Conservation (phyloP, 2,329 filamentous ascomycete genomes). For the Macroventuria anomochaeta region DNA sequence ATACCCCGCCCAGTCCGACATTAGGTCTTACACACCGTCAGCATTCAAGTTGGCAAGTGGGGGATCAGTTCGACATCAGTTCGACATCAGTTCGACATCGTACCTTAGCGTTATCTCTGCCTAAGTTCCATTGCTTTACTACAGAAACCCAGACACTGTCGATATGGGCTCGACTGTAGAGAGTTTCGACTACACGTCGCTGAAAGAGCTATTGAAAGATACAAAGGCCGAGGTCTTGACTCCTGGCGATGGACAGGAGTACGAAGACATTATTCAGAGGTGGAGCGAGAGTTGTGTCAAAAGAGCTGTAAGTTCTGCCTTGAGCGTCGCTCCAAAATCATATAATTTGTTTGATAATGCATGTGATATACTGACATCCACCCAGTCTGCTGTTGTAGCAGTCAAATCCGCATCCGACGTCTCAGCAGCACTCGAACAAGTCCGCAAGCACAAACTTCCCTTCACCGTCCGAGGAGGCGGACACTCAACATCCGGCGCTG, state of each 20-base stretch:
- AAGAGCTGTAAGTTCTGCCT: conserved; percentile 18
- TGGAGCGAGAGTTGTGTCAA: conserved; percentile 25
- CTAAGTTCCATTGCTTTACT: neutral
- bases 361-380: neutral
- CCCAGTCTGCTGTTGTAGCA: conserved; percentile 6
- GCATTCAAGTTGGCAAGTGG: neutral
- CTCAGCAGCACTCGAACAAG: conserved; percentile 31
- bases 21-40: neutral
- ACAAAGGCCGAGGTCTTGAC: conserved; percentile 18
- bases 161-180: conserved; percentile 19
- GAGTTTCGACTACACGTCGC: conserved; percentile 25
- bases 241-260: conserved; percentile 19
- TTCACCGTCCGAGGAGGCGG: conserved; percentile 63
- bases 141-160: neutral
- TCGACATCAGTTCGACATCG: too few relatives aligned
- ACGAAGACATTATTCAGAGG: conserved; percentile 23
- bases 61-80: too few relatives aligned
- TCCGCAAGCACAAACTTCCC: conserved; percentile 47
- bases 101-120: neutral
- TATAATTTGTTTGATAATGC: too few relatives aligned
- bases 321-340: too few relatives aligned
- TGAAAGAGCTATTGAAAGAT: conserved; percentile 26
- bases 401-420: conserved; percentile 22
- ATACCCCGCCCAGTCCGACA: neutral
- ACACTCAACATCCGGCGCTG: conserved; percentile 61